Conservation (phyloP, 2,329 filamentous ascomycete species). For the Reticulascus tulasneorum region DNA sequence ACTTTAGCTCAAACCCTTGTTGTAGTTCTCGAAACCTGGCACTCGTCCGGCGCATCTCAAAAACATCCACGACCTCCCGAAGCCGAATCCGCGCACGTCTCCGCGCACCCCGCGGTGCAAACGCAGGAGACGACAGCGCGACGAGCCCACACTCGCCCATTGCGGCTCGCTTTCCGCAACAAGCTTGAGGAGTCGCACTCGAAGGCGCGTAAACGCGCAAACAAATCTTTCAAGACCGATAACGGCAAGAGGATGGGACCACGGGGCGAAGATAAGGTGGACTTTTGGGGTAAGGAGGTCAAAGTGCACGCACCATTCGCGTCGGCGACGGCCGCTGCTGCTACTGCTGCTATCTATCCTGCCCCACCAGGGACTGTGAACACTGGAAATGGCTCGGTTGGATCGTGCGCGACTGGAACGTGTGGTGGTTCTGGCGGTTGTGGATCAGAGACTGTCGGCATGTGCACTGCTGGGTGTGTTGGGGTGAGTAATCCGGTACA, state of each 20-base stretch:
- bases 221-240: slow-evolving; percentile 7
- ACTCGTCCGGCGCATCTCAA: slow-evolving; percentile 38
- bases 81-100: slow-evolving; percentile 60
- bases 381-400: slow-evolving; percentile 7
- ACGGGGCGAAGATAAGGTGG: slow-evolving; percentile 10
- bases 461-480: slow-evolving; percentile 10
- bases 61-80: slow-evolving; percentile 38
- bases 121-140: slow-evolving; percentile 17
- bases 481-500: slow-evolving; percentile 8
- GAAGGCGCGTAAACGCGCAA: slow-evolving; percentile 11
- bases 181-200: slow-evolving; percentile 6
- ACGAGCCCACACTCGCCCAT: not conserved
- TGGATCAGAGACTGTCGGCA: slow-evolving; percentile 9
- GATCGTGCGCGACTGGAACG: slow-evolving; percentile 11
- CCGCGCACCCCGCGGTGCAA: slow-evolving; percentile 61
- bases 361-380: slow-evolving; percentile 9
- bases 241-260: slow-evolving; percentile 11
- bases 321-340: slow-evolving; percentile 5
- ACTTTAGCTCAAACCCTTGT: not conserved
- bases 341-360: slow-evolving; percentile 12
- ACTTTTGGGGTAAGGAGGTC: slow-evolving; percentile 11
- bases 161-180: slow-evolving; percentile 6
- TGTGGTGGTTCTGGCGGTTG: slow-evolving; percentile 10
- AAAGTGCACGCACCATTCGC: slow-evolving; percentile 7
- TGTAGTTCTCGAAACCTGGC: slow-evolving; percentile 29